Percentiles rank a stretch among this genome's conserved stretches.
These are phyloP conservation scores for Camptophora hylomeconis DNA, from an alignment of 2,329 filamentous ascomycete species.

Conservation along the genomic window DNA sequence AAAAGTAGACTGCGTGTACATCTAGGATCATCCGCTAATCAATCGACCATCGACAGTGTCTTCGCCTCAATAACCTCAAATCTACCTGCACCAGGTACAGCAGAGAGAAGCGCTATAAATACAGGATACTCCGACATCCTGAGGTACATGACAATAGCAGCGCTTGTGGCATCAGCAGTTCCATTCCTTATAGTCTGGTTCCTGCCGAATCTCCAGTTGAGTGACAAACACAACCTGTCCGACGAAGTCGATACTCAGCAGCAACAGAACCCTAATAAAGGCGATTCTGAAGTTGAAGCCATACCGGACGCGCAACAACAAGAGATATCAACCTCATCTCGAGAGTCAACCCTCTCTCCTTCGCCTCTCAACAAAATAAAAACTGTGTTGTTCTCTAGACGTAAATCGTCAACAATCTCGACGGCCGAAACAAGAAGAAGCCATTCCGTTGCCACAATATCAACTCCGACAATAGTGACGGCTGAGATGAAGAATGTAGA, in stretches of 20 bases:
- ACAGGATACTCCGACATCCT: constrained; percentile 25
- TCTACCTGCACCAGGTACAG: constrained; percentile 28
- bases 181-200: constrained; percentile 19
- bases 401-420: too few relatives aligned
- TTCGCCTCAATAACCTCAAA: constrained; percentile 34
- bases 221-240: constrained; percentile 10
- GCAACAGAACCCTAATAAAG: too few relatives aligned
- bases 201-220: constrained; percentile 17
- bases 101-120: constrained; percentile 30
- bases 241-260: constrained; percentile 3
- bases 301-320: too few relatives aligned
- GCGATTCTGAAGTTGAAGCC: too few relatives aligned
- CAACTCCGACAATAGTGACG: too few relatives aligned
- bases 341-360: too few relatives aligned
- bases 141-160: constrained; percentile 22
- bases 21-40: constrained; percentile 22
- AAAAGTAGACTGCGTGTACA: constrained; percentile 23
- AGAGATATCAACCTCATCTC: too few relatives aligned
- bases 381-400: too few relatives aligned
- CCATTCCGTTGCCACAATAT: too few relatives aligned
- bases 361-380: too few relatives aligned
- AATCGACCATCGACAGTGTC: constrained; percentile 24
- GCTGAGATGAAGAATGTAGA: too few relatives aligned
- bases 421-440: too few relatives aligned
- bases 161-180: constrained; percentile 19